Evolutionary conservation across 2,329 filamentous ascomycete species (phyloP).

Genomic region (Diaporthe caulivora): DNA sequence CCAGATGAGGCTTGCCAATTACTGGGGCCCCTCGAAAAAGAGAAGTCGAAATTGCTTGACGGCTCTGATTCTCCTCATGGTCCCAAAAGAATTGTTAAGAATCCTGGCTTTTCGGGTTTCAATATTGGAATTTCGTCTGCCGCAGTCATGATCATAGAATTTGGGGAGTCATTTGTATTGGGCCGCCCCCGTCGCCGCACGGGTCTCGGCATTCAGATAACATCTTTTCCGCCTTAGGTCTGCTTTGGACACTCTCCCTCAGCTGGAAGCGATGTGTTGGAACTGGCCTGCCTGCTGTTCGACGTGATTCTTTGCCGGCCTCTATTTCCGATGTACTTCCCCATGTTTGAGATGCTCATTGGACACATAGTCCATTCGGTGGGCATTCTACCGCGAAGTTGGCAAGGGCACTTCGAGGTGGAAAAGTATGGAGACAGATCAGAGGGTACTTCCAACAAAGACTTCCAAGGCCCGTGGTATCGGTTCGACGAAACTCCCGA

Average conservation of each 20-base stretch:
- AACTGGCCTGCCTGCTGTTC: slow-evolving; percentile 11
- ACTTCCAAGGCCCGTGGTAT: not conserved
- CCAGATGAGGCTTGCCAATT: slow-evolving; percentile 8
- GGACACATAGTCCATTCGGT: slow-evolving; percentile 4
- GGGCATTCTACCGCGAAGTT: slow-evolving; percentile 19
- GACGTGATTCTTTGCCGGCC: not conserved
- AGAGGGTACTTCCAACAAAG: not conserved
- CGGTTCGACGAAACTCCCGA: slow-evolving; percentile 1
- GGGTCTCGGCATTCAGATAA: slow-evolving; percentile 25
- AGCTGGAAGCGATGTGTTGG: slow-evolving; percentile 16
- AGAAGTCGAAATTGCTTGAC: slow-evolving; percentile 23
- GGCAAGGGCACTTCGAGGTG: slow-evolving; percentile 15
- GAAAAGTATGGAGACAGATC: not conserved
- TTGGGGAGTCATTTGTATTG: slow-evolving; percentile 16
- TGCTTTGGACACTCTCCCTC: slow-evolving; percentile 15
- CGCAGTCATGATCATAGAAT: slow-evolving; percentile 27
- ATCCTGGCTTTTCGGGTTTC: slow-evolving; percentile 17
- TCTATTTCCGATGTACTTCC: slow-evolving; percentile 16
- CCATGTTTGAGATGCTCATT: slow-evolving; percentile 17
- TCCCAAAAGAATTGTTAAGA: slow-evolving; percentile 12
- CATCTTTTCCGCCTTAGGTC: slow-evolving; percentile 22
- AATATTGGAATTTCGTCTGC: not conserved
- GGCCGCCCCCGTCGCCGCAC: slow-evolving; percentile 10
- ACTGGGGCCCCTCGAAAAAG: not conserved
- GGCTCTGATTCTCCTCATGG: not conserved